phyloP scores from a whole-genome alignment of 257 asterid species.

The Striga asiatica region DNA sequence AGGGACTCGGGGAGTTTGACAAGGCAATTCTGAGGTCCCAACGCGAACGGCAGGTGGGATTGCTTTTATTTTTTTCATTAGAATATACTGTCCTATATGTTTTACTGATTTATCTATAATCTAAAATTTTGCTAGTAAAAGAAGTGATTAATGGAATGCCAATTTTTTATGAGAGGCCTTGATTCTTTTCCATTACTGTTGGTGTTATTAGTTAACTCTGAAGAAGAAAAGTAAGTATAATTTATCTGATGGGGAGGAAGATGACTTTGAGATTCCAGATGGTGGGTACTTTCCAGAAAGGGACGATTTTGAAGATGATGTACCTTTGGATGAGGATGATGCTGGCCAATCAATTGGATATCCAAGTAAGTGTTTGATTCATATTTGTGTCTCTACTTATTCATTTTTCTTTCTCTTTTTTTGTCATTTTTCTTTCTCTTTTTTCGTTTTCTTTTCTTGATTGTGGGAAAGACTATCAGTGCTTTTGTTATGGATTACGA shows the following conservation, averaged over 20 bases:
- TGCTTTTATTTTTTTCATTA: background rate
- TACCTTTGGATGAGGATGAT: conserved; percentile 54
- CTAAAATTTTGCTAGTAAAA: background rate
- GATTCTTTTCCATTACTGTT: background rate
- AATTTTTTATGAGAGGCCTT: background rate
- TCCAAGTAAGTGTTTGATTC: conserved; percentile 30
- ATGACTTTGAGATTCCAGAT: conserved; percentile 48
- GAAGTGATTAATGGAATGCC: background rate
- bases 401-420: background rate
- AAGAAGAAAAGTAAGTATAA: conserved; percentile 66
- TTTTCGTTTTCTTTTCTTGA: background rate
- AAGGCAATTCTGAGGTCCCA: conserved; percentile 85
- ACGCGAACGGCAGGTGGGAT: conserved; percentile 68
- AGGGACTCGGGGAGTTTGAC: conserved; percentile 74
- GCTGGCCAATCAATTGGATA: conserved; percentile 23
- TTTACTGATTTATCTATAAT: too few species aligned
- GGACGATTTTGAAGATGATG: conserved; percentile 85
- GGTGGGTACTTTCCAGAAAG: conserved; percentile 31
- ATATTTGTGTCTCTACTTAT: background rate
- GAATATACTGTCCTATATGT: too few species aligned
- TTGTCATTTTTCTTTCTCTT: background rate
- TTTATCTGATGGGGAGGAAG: conserved; percentile 92
- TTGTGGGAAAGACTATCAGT: too few species aligned
- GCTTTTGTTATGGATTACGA: too few species aligned
- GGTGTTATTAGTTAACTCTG: conserved; percentile 40